Evolutionary conservation across 2,329 filamentous ascomycete genomes (phyloP), one percentile per base, ranked within the genome.

Genomic region (Pseudocercospora vitis): DNA sequence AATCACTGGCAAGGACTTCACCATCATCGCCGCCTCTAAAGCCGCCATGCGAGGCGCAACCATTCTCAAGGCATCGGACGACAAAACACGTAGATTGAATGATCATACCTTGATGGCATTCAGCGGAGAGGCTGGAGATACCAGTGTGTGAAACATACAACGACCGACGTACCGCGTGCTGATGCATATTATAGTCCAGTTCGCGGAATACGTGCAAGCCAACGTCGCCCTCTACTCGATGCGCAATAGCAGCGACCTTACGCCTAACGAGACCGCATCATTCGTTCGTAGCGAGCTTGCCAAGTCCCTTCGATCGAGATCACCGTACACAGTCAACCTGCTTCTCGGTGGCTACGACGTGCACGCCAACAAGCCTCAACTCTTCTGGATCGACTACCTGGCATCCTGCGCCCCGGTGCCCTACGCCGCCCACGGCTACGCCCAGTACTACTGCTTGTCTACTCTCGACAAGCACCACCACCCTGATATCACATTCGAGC

Each of bases 1-100:
- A 70, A 96, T 99, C 74, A 96, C 92, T 56, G 95, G 94, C 79
- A 96, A 96, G 81, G 95, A 99, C 83, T 99, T 96, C 75, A 95
- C 91, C 78, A 85, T 99, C 81, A 86, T 99, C 73, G 94, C 91
- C 68, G 89, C 94, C 68, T 97, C 91, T 60, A 97, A 99, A 81
- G 94, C 94, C 71, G 89, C 91, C 68, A 97, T 97, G 91, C 86
- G 94, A 78, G 94, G 94, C 68, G 89, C 91, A 61, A 96, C 92
- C 56, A 88, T 99, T 74, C 86, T 99, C 71, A 99, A 99, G 77
- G 84, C 89, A 54, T 83, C 85, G 63, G 95, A 99, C 75, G 92
- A 99, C 82, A 99, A 99, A 84, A 99, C 94, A 62, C 84, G 90
- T 72, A 77, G 82, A 63, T 80, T 99, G 65, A 99, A 96, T 82